Conservation (phyloP, 305 asterid genomes). For the Fraxinus latifolia region DNA sequence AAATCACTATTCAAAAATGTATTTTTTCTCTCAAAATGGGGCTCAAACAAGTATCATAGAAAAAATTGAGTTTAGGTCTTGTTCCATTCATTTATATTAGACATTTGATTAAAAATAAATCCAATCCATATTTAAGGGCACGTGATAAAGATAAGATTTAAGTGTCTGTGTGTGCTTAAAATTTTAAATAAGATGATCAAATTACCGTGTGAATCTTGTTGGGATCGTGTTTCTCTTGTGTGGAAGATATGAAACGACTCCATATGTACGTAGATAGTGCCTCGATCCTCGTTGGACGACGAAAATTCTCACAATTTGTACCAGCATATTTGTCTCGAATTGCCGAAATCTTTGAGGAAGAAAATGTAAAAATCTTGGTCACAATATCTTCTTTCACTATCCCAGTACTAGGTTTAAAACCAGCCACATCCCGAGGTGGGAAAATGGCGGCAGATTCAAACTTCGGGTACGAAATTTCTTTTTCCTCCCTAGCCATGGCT, state of each 20-base stretch:
- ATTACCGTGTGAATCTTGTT: slow-evolving; percentile 28
- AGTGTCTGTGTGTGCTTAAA: not conserved
- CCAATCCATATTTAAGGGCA: too few relatives aligned
- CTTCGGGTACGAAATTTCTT: slow-evolving; percentile 2
- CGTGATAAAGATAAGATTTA: too few relatives aligned
- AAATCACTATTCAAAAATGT: too few relatives aligned
- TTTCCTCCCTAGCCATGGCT: slow-evolving; percentile 17
- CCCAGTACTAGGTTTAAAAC: slow-evolving; percentile 19
- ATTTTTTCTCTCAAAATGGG: too few relatives aligned
- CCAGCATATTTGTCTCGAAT: slow-evolving; percentile 23
- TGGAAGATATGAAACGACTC: slow-evolving; percentile 31
- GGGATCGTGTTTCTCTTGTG: slow-evolving; percentile 22
- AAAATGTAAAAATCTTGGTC: slow-evolving; percentile 30
- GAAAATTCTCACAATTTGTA: not conserved
- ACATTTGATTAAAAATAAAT: not conserved
- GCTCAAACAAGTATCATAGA: too few relatives aligned
- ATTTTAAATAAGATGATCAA: not conserved
- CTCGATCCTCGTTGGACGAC: slow-evolving; percentile 29
- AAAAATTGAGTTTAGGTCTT: too few relatives aligned
- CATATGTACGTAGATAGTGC: slow-evolving; percentile 39
- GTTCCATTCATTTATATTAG: too few relatives aligned
- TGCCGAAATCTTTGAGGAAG: slow-evolving; percentile 22
- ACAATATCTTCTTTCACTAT: slow-evolving; percentile 23
- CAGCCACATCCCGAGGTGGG: slow-evolving; percentile 30
- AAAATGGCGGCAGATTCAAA: slow-evolving; percentile 30